These are phyloP conservation scores for Saccharomycopsis sp. DNA, from an alignment of 805 yeast genomes.

Conservation along the genomic window DNA sequence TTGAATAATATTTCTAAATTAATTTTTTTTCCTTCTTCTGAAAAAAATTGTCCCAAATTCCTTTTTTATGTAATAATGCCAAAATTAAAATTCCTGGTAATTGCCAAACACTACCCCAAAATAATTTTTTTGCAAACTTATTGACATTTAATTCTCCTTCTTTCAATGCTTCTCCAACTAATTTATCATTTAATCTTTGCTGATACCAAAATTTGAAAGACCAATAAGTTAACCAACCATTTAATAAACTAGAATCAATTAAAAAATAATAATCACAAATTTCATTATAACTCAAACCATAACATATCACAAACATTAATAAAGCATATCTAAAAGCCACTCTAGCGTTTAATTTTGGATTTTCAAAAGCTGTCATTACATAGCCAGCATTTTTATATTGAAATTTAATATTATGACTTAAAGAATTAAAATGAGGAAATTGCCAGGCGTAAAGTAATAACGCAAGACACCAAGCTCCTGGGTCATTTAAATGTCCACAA, in stretches of 20 bases:
- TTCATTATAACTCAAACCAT: slow-evolving; percentile 66
- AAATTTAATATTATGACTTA: slow-evolving; percentile 76
- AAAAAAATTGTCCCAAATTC: slow-evolving; percentile 92
- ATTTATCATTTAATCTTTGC: slow-evolving; percentile 41
- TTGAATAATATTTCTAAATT: too few species aligned
- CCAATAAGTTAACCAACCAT: slow-evolving; percentile 77
- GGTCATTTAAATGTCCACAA: slow-evolving; percentile 46
- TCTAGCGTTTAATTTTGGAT: slow-evolving; percentile 85
- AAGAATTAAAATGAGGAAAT: slow-evolving; percentile 92
- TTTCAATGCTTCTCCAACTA: slow-evolving; percentile 25
- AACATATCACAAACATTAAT: slow-evolving; percentile 90
- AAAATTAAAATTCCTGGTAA: slow-evolving; percentile 79
- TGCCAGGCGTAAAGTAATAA: slow-evolving; percentile 93
- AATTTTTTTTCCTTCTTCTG: too few species aligned
- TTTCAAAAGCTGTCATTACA: slow-evolving; percentile 93
- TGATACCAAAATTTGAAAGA: slow-evolving; percentile 81
- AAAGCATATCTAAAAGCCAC: slow-evolving; percentile 85
- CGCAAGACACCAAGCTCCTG: slow-evolving; percentile 94
- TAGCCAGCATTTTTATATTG: slow-evolving; percentile 92
- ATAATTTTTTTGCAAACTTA: slow-evolving; percentile 68
- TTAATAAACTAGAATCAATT: slow-evolving; percentile 71
- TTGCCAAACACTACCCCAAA: slow-evolving; percentile 94
- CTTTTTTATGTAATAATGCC: slow-evolving; percentile 92
- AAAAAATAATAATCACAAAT: slow-evolving; percentile 77
- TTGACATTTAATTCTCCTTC: slow-evolving; percentile 49